phyloP scores from a whole-genome alignment of 83 land plant species.

The Thuja plicata region DNA sequence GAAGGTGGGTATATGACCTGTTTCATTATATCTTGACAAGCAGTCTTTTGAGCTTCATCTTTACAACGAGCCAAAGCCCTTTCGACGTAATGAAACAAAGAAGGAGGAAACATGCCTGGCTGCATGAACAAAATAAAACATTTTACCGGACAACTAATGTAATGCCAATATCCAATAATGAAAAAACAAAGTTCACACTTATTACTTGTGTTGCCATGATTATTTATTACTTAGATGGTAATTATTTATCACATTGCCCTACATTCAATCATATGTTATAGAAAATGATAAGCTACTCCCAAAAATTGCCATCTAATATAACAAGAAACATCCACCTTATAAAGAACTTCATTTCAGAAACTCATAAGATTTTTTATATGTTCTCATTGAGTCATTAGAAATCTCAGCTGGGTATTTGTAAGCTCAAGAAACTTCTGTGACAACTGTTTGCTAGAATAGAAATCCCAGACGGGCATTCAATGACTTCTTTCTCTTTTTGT shows the following conservation, averaged over 20 bases:
- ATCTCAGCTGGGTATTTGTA: not conserved
- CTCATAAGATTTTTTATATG: not conserved
- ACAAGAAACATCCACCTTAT: not conserved
- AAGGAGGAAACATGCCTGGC: conserved; percentile 77
- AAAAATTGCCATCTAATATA: not conserved
- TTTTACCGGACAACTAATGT: not conserved
- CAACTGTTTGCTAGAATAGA: not conserved
- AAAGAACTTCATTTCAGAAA: not conserved
- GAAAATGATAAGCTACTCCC: not conserved
- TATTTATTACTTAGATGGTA: not conserved
- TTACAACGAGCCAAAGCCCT: conserved; percentile 87
- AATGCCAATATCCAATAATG: conserved; percentile 12
- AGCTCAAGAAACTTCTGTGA: not conserved
- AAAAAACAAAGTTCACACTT: not conserved
- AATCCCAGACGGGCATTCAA: not conserved
- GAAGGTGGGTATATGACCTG: conserved; percentile 47
- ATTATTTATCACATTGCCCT: not conserved
- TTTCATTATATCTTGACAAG: conserved; percentile 67
- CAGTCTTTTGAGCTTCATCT: conserved; percentile 75
- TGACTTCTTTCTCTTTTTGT: not conserved
- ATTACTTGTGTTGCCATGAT: not conserved
- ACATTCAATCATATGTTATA: not conserved
- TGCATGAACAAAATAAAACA: conserved; percentile 21
- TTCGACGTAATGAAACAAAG: conserved; percentile 85
- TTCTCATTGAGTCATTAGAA: not conserved